These are phyloP conservation scores for Pleurotus djamor DNA, from an alignment of 768 basidiomycete species.

Conservation along the genomic window DNA sequence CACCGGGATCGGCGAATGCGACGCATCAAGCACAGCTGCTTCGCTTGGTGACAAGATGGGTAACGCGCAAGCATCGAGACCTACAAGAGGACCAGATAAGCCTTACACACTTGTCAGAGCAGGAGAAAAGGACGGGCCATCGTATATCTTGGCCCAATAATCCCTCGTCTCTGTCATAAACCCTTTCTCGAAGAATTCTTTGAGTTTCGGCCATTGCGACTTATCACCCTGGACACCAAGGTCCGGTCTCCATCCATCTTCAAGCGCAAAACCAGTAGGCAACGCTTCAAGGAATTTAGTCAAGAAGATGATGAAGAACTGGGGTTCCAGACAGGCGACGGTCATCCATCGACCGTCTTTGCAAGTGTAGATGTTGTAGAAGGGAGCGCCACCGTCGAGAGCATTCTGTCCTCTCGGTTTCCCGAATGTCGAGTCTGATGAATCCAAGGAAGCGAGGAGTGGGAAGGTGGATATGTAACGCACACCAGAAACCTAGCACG, in stretches of 20 bases:
- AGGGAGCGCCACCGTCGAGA: slow-evolving; percentile 78
- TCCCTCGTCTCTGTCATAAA: slow-evolving; percentile 61
- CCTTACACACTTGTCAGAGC: not conserved
- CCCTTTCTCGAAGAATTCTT: slow-evolving; percentile 57
- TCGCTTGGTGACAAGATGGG: slow-evolving; percentile 68
- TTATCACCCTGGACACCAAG: slow-evolving; percentile 39
- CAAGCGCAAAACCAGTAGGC: slow-evolving; percentile 36
- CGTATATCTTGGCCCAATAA: slow-evolving; percentile 68
- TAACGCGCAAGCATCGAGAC: slow-evolving; percentile 68
- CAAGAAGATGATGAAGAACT: slow-evolving; percentile 66
- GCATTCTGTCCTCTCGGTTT: slow-evolving; percentile 52
- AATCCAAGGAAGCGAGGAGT: slow-evolving; percentile 44
- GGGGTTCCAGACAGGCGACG: slow-evolving; percentile 73
- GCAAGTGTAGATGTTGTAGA: slow-evolving; percentile 74
- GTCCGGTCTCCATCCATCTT: slow-evolving; percentile 55
- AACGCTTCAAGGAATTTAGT: slow-evolving; percentile 49
- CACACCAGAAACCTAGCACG: slow-evolving; percentile 66
- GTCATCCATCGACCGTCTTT: slow-evolving; percentile 75
- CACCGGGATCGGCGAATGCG: slow-evolving; percentile 37
- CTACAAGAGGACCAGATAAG: slow-evolving; percentile 27
- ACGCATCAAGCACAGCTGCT: slow-evolving; percentile 43
- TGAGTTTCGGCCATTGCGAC: slow-evolving; percentile 56
- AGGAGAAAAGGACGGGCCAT: slow-evolving; percentile 38
- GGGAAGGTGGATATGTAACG: slow-evolving; percentile 78
- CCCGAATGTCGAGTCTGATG: slow-evolving; percentile 27